Conservation (phyloP, 2,329 filamentous ascomycete genomes). For the Sarocladium strictum region DNA sequence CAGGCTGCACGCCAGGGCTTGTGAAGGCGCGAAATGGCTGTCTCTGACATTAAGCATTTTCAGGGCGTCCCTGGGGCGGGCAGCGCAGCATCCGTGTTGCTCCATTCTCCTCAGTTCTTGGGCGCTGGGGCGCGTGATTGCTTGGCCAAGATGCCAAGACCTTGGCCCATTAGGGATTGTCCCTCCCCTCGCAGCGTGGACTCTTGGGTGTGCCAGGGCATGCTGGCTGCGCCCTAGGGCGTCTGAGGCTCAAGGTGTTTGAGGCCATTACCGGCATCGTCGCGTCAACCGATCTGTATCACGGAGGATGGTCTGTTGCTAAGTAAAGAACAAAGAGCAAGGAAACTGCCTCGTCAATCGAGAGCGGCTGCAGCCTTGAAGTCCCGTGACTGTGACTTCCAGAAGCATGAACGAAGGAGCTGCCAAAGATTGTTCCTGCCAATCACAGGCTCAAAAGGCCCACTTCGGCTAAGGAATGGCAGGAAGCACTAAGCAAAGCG, state of each 20-base stretch:
- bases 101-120: neutral
- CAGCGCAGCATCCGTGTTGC: neutral
- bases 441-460: neutral
- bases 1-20: neutral
- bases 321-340: too few relatives aligned
- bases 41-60: neutral
- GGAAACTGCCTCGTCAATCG: neutral
- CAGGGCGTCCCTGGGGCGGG: neutral
- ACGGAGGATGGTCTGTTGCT: neutral
- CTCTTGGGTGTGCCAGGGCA: neutral
- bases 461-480: neutral
- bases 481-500: too few relatives aligned
- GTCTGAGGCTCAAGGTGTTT: neutral
- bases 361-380: neutral
- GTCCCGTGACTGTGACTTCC: neutral
- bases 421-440: too few relatives aligned
- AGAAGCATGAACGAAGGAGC: neutral
- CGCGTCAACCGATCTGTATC: neutral
- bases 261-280: neutral
- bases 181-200: neutral
- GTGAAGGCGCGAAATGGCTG: neutral
- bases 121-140: conserved; percentile 6
- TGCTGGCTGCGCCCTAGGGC: neutral
- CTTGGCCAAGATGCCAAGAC: conserved; percentile 9
- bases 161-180: conserved; percentile 6